Evolutionary conservation across 2,329 filamentous ascomycete species (phyloP), one percentile per base, ranked within the genome.

Genomic region (Pseudogymnoascus sp.): DNA sequence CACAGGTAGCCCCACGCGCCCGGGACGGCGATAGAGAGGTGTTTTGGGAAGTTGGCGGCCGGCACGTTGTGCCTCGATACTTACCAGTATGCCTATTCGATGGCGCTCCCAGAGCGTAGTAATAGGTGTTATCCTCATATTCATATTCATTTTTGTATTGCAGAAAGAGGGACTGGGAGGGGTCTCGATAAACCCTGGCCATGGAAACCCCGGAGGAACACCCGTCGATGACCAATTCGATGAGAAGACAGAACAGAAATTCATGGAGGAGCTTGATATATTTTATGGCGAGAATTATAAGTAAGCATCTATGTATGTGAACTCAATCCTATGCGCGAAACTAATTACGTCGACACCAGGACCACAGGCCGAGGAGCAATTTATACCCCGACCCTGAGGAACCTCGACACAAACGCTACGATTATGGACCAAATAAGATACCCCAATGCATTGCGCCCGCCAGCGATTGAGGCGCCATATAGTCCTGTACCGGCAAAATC

Each of bases 301-400:
- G 74, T 71, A 50, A 31, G 6, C 14, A 37, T 14, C 19, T 6
- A 8, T 67, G 69, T 67, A 70, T 74, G 71, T 63, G 8, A 2
- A 28, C 33, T 24, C 12, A 6, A 38, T 10, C 11, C 6, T 26
- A 46, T 62, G 56, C 65, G 69, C 16, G 28, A 56, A 63, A 66
- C 10, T 33, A 24, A 7, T 24, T 41, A 26, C 53, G 65, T 56
- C 46, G n/a, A 33, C 50, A 22, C 50, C 67, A 83, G 79, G 38
- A 69, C 78, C 65, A 74, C 77, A 14, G 76, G 76, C 24, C 79
- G 79, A 12, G 80, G 82, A 63, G 77, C 79, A 7, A 78, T 86
- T n/a, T 86, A 83, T 68, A 83, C 83, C 19, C 82, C 81, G 62
- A 85, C 83, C 0, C 71, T 86, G 14, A 75, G 77, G 19, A 77